Conservation (phyloP, 169 alveolate species). For the Toxoplasma gondii region DNA sequence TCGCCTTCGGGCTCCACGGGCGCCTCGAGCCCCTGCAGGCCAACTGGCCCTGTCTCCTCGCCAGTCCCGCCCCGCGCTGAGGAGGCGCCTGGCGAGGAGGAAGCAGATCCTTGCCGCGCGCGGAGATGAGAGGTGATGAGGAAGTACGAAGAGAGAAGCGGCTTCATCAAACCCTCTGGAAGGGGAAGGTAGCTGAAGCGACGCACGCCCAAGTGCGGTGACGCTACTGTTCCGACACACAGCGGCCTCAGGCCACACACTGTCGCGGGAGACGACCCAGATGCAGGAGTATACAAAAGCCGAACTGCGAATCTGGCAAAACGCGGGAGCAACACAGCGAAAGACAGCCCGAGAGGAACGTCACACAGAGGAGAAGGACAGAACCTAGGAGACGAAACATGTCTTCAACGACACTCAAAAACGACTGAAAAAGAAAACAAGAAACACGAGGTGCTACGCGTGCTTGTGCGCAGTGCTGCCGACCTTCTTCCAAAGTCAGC, state of each 20-base stretch:
- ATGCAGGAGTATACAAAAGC: constrained; percentile 6
- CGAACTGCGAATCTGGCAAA: constrained; percentile 20
- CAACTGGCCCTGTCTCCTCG: not conserved
- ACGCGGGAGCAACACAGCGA: not conserved
- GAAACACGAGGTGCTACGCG: too few relatives aligned
- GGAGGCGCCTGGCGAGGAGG: not conserved
- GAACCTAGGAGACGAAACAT: too few relatives aligned
- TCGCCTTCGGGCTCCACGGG: not conserved
- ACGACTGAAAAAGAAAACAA: too few relatives aligned
- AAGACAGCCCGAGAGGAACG: too few relatives aligned
- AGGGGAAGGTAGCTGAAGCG: constrained; percentile 40
- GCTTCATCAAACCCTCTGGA: not conserved
- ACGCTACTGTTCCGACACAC: constrained; percentile 41
- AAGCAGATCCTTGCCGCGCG: not conserved
- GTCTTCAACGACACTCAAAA: too few relatives aligned
- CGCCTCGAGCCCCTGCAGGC: not conserved
- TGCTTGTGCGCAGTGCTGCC: too few relatives aligned
- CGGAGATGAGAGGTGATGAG: constrained; percentile 1
- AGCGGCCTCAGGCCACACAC: constrained; percentile 30
- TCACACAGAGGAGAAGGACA: too few relatives aligned
- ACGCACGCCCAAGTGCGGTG: constrained; percentile 60
- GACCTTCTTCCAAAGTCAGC: too few relatives aligned
- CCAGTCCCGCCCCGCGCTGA: not conserved
- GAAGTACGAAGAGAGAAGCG: not conserved
- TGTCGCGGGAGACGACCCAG: not conserved